phyloP scores from a whole-genome alignment of 1,284 basidiomycete genomes.

The Heterobasidion parviporum region DNA sequence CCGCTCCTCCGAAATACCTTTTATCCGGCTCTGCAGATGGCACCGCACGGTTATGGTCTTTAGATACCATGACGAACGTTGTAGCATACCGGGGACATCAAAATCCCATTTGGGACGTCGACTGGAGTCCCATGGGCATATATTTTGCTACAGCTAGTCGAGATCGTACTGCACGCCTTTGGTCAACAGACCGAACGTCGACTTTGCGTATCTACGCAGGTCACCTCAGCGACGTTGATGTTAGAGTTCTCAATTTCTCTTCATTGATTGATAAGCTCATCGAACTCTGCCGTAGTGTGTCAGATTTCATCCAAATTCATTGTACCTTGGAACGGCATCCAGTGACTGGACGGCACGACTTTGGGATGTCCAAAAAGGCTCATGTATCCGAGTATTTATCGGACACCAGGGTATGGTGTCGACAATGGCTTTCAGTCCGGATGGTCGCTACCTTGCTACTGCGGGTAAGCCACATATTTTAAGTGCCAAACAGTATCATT shows the following conservation, averaged over 20 bases:
- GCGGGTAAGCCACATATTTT: constrained; percentile 48
- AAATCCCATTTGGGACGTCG: constrained; percentile 97
- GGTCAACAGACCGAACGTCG: constrained; percentile 89
- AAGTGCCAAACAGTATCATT: neutral
- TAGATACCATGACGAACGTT: constrained; percentile 91
- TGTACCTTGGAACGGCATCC: constrained; percentile 96
- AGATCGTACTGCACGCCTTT: constrained; percentile 91
- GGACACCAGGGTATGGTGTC: constrained; percentile 93
- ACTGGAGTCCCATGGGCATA: constrained; percentile 97
- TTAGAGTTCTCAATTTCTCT: constrained; percentile 33
- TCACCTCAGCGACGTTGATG: constrained; percentile 95
- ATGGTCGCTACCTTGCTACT: constrained; percentile 89
- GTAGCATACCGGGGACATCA: constrained; percentile 95
- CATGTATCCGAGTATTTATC: constrained; percentile 91
- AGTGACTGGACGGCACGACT: constrained; percentile 92
- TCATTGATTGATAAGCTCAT: constrained; percentile 2
- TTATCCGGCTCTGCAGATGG: constrained; percentile 93
- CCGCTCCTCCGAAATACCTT: constrained; percentile 78
- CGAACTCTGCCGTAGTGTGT: constrained; percentile 60
- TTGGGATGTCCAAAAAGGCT: constrained; percentile 97
- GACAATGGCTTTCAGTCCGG: constrained; percentile 84
- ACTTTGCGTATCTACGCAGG: constrained; percentile 93
- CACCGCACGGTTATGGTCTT: constrained; percentile 88
- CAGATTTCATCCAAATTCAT: constrained; percentile 93
- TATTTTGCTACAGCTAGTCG: constrained; percentile 96